Conservation (phyloP, 805 yeast species). For the Sugiyamaella smithiae region DNA sequence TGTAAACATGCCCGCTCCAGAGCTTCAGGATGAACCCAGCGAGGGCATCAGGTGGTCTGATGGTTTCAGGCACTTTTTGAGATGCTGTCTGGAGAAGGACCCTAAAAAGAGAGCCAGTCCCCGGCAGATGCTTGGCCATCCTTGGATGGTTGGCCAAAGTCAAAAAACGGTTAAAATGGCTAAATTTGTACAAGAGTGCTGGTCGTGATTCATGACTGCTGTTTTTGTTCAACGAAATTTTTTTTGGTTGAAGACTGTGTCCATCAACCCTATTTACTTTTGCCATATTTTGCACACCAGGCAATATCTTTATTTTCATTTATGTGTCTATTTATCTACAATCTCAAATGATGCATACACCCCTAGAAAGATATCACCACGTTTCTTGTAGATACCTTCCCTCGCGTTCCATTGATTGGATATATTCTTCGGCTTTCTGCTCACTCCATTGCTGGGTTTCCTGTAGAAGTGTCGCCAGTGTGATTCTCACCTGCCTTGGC, state of each 20-base stretch:
- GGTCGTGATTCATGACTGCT: slow-evolving; percentile 48
- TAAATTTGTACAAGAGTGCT: slow-evolving; percentile 70
- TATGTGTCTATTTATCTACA: too few relatives aligned
- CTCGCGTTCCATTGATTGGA: slow-evolving; percentile 57
- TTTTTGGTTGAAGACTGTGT: too few relatives aligned
- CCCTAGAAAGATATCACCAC: slow-evolving; percentile 68
- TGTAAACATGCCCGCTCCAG: slow-evolving; percentile 73
- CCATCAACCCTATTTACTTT: too few relatives aligned
- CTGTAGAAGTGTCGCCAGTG: slow-evolving; percentile 59
- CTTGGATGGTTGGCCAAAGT: slow-evolving; percentile 84
- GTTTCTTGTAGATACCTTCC: slow-evolving; percentile 83
- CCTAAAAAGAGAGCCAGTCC: slow-evolving; percentile 84
- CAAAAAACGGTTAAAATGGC: slow-evolving; percentile 77
- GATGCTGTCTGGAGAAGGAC: slow-evolving; percentile 76
- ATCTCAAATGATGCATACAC: too few relatives aligned
- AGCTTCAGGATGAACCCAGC: slow-evolving; percentile 70
- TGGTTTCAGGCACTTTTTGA: slow-evolving; percentile 77
- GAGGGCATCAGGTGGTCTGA: slow-evolving; percentile 77
- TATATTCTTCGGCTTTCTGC: slow-evolving; percentile 48
- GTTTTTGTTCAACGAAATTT: not conserved
- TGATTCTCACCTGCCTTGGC: slow-evolving; percentile 87
- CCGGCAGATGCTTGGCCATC: slow-evolving; percentile 87
- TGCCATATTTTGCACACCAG: too few relatives aligned
- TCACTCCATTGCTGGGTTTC: slow-evolving; percentile 45
- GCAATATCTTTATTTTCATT: not conserved